A percentile compares a stretch with the other conserved stretches of the same genome.
phyloP scores from a whole-genome alignment of 768 basidiomycete species.

The Mycena polygramma region DNA sequence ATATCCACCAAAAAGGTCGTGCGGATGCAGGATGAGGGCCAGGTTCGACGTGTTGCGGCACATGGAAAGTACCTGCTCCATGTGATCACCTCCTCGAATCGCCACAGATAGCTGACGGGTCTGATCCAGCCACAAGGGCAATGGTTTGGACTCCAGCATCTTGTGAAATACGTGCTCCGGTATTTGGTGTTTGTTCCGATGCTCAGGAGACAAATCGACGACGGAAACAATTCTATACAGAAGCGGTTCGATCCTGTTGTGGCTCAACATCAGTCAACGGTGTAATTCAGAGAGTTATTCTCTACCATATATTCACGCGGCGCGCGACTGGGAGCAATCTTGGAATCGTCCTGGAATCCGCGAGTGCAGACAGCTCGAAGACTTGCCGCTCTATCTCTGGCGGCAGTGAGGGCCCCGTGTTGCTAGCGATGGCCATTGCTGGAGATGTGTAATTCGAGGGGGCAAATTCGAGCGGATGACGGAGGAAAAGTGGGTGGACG shows the following conservation, averaged over 20 bases:
- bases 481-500: too few relatives aligned
- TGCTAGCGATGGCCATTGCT: too few relatives aligned
- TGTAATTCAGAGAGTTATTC: neutral
- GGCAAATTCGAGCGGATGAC: too few relatives aligned
- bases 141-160: conserved; percentile 6
- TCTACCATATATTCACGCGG: conserved; percentile 9
- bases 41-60: neutral
- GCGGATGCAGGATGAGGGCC: neutral
- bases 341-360: conserved; percentile 4
- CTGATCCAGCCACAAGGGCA: neutral
- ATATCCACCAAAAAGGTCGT: too few relatives aligned
- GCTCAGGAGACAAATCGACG: neutral
- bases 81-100: neutral
- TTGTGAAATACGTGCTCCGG: neutral
- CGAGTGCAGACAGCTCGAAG: conserved; percentile 7
- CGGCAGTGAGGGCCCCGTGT: neutral
- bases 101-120: conserved; percentile 3
- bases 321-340: conserved; percentile 7
- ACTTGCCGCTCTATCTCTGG: conserved; percentile 1
- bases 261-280: neutral
- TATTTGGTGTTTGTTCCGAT: neutral
- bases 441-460: too few relatives aligned
- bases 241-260: conserved; percentile 9
- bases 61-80: conserved; percentile 1
- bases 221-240: conserved; percentile 6